Evolutionary conservation across 2,329 filamentous ascomycete genomes (phyloP).

Genomic region (Colletotrichum paranaense): DNA sequence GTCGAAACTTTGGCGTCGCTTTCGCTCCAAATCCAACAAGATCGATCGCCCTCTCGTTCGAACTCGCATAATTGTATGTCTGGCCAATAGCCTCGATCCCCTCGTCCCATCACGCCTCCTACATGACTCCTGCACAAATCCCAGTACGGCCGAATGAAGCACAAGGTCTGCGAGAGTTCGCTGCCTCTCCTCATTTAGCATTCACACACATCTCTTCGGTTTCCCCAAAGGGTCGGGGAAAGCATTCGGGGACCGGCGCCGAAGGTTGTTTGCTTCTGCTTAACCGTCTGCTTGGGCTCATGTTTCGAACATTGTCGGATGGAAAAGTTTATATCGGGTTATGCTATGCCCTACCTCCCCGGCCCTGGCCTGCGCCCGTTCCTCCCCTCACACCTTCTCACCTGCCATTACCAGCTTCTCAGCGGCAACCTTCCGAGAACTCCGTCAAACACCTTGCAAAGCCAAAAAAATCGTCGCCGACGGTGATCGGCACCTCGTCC

Average conservation of each 20-base stretch:
- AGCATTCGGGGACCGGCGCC: conserved; percentile 23
- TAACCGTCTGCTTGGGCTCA: conserved; percentile 29
- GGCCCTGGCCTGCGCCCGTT: conserved; percentile 30
- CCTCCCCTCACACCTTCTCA: conserved; percentile 11
- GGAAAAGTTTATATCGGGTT: conserved; percentile 31
- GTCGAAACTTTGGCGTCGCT: conserved; percentile 27
- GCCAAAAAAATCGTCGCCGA: conserved; percentile 22
- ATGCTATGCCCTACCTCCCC: conserved; percentile 29
- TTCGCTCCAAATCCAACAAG: conserved; percentile 3
- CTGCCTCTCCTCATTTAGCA: conserved; percentile 11
- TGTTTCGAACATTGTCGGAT: conserved; percentile 34
- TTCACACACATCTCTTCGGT: conserved; percentile 9
- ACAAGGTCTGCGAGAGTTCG: conserved; percentile 29
- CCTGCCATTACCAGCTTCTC: conserved; percentile 13
- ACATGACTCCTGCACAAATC: not conserved
- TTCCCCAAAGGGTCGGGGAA: conserved; percentile 14
- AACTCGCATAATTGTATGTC: conserved; percentile 29
- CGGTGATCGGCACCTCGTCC: conserved; percentile 22
- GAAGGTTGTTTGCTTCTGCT: conserved; percentile 31
- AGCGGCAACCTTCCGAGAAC: conserved; percentile 31
- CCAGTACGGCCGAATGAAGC: not conserved
- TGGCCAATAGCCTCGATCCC: conserved; percentile 11
- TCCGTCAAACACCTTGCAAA: conserved; percentile 33
- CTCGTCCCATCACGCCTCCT: conserved; percentile 14
- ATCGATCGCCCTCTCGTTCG: conserved; percentile 9